A percentile compares a stretch with the other conserved stretches of the same genome.
Evolutionary conservation across 805 yeast species (phyloP).

Genomic region (Zygosaccharomyces bailii): DNA sequence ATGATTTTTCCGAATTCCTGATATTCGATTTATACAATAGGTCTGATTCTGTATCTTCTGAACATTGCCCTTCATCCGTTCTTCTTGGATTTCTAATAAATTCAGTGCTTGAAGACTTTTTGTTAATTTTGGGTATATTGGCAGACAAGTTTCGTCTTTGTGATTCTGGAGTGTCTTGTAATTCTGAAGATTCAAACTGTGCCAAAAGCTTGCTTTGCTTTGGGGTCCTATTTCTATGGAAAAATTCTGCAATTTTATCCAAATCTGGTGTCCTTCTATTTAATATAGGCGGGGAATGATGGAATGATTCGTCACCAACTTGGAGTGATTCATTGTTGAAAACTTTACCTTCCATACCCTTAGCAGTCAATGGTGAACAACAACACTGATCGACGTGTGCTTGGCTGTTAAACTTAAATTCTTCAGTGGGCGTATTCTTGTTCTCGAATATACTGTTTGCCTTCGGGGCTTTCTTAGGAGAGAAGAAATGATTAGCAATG

Average conservation of each 20-base stretch:
- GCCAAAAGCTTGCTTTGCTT: slow-evolving; percentile 13
- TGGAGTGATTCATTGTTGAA: neutral
- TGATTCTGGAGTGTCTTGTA: slow-evolving; percentile 21
- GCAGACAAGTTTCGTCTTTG: slow-evolving; percentile 9
- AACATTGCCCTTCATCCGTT: neutral
- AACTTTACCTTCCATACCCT: neutral
- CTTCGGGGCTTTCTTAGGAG: slow-evolving; percentile 3
- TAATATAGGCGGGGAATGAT: slow-evolving; percentile 7
- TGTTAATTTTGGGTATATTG: neutral
- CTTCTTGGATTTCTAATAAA: neutral
- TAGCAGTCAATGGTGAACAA: slow-evolving; percentile 1
- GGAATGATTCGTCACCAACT: slow-evolving; percentile 1
- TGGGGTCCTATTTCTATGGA: slow-evolving; percentile 21
- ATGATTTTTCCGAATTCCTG: neutral
- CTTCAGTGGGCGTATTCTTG: slow-evolving; percentile 7
- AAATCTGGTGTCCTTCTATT: slow-evolving; percentile 31
- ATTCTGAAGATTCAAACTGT: slow-evolving; percentile 14
- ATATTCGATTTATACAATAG: neutral
- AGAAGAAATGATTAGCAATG: slow-evolving; percentile 10
- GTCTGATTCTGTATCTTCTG: slow-evolving; percentile 7
- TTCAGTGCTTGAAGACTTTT: slow-evolving; percentile 7
- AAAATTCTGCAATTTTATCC: slow-evolving; percentile 26
- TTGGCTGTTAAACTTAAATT: slow-evolving; percentile 8
- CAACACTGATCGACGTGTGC: too few species aligned
- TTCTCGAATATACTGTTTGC: slow-evolving; percentile 1